Percentiles rank a stretch among this genome's conserved stretches.
Evolutionary conservation across 2,329 filamentous ascomycete species (phyloP).

Genomic region (Clarireedia homoeocarpa): DNA sequence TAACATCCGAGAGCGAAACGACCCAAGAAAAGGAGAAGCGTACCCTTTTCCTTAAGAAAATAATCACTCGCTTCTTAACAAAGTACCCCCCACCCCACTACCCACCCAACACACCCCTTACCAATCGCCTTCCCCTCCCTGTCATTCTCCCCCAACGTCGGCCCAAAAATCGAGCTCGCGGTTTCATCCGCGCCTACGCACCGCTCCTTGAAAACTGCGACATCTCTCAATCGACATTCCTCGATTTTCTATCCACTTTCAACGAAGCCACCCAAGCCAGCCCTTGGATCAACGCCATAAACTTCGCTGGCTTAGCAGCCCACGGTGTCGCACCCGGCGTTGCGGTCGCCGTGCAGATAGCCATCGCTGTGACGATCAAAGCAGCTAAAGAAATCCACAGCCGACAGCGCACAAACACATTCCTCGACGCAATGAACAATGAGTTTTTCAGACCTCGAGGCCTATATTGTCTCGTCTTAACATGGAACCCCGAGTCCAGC

Average conservation of each 20-base stretch:
- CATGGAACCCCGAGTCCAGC: constrained; percentile 36
- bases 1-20: neutral
- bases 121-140: constrained; percentile 31
- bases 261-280: constrained; percentile 35
- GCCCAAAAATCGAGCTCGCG: constrained; percentile 38
- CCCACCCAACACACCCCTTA: neutral
- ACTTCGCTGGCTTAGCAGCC: constrained; percentile 32
- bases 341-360: constrained; percentile 36
- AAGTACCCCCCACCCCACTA: neutral
- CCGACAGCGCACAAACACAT: constrained; percentile 35
- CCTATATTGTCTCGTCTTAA: constrained; percentile 46
- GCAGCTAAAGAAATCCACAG: constrained; percentile 32
- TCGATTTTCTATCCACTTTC: constrained; percentile 40
- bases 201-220: constrained; percentile 37
- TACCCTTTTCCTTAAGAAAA: neutral
- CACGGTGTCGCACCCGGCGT: constrained; percentile 32
- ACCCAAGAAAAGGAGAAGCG: neutral
- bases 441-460: constrained; percentile 49
- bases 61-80: neutral
- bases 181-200: constrained; percentile 45
- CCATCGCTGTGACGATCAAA: constrained; percentile 35
- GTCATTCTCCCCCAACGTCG: constrained; percentile 46
- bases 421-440: constrained; percentile 47
- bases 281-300: constrained; percentile 34
- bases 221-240: constrained; percentile 40